A percentile compares a stretch with the other conserved stretches of the same genome.
phyloP scores from a whole-genome alignment of 2,329 filamentous ascomycete genomes.

The Colletotrichum sp. region DNA sequence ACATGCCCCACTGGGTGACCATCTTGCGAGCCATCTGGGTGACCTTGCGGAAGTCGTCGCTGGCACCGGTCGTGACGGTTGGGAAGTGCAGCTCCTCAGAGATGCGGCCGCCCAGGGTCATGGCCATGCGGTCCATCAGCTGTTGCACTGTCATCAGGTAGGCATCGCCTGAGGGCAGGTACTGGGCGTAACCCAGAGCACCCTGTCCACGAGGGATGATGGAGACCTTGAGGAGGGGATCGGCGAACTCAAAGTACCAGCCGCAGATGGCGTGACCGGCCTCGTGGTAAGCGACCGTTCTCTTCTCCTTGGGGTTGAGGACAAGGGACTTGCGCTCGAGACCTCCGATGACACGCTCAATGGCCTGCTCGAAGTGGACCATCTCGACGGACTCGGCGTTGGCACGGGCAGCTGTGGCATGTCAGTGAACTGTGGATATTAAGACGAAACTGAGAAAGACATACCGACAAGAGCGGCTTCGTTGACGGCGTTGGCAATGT shows the following conservation, averaged over 20 bases:
- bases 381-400: slow-evolving; percentile 84
- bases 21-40: slow-evolving; percentile 94
- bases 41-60: slow-evolving; percentile 98
- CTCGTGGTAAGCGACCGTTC: slow-evolving; percentile 96
- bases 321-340: slow-evolving; percentile 98
- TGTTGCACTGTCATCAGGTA: slow-evolving; percentile 97
- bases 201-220: slow-evolving; percentile 97
- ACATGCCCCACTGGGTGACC: slow-evolving; percentile 99
- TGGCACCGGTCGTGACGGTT: slow-evolving; percentile 92
- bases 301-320: slow-evolving; percentile 91
- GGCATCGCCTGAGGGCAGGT: slow-evolving; percentile 88
- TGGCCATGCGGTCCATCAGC: slow-evolving; percentile 99
- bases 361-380: slow-evolving; percentile 94
- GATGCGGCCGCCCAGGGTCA: slow-evolving; percentile 95
- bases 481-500: slow-evolving; percentile 98
- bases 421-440: slow-evolving; percentile 41
- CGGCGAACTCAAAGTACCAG: slow-evolving; percentile 97
- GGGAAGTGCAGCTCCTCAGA: slow-evolving; percentile 97
- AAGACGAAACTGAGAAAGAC: slow-evolving; percentile 33
- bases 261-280: slow-evolving; percentile 98
- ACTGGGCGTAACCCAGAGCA: slow-evolving; percentile 94
- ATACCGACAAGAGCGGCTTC: slow-evolving; percentile 95
- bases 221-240: slow-evolving; percentile 95
- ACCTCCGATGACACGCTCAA: slow-evolving; percentile 95
- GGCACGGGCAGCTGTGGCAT: slow-evolving; percentile 73